phyloP scores from a whole-genome alignment of 148 eudicot genomes.

The Hydrangea macrophylla region DNA sequence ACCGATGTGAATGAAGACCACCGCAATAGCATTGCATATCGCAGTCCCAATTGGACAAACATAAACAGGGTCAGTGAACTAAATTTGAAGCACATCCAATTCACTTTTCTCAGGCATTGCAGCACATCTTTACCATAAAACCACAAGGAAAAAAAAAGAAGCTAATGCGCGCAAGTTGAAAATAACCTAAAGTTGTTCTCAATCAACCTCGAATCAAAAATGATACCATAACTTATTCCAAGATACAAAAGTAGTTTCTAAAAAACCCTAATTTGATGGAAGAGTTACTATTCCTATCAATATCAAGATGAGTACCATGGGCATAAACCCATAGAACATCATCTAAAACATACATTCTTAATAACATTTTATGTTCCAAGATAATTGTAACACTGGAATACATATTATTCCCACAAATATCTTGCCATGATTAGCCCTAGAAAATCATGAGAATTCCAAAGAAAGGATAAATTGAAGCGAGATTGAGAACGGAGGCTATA shows the following conservation, averaged over 20 bases:
- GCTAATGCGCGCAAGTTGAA: no score
- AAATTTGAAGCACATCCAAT: no score
- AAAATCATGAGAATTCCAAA: constrained; percentile 26
- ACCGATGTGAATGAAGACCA: no score
- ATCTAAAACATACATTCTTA: constrained; percentile 36
- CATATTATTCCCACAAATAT: constrained; percentile 27
- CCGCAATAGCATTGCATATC: no score
- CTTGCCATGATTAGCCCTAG: constrained; percentile 13
- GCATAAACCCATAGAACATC: constrained; percentile 14
- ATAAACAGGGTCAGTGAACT: no score
- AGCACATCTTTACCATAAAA: no score
- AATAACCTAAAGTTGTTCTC: constrained; percentile 10
- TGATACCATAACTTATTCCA: constrained; percentile 9
- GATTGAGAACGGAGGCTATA: background rate
- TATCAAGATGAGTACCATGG: constrained; percentile 14
- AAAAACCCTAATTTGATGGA: constrained; percentile 1
- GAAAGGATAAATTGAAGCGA: constrained; percentile 14
- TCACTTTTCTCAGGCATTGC: no score
- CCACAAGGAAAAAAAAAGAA: no score
- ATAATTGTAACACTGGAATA: constrained; percentile 24
- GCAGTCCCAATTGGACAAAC: no score
- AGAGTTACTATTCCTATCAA: constrained; percentile 12
- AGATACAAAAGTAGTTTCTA: background rate
- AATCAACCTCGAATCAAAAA: constrained; percentile 14
- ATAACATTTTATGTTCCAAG: background rate